phyloP scores from a whole-genome alignment of 306 rosid species.

The Sindora glabra region DNA sequence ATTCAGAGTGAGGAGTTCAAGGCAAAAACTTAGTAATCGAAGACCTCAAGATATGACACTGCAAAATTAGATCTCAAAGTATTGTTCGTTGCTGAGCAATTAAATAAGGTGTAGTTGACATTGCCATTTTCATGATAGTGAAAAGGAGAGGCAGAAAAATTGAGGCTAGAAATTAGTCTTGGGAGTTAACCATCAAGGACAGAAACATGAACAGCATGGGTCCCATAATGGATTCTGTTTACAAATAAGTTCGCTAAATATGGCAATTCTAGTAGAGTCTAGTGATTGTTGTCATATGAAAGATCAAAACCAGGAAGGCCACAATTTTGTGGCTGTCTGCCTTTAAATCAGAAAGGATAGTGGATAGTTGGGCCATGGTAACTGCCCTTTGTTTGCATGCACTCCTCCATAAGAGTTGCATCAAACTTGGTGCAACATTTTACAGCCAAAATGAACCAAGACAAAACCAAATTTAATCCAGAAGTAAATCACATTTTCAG shows the following conservation, averaged over 20 bases:
- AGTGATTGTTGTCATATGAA: neutral
- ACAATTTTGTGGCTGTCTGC: neutral
- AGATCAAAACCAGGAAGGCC: neutral
- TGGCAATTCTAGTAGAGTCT: neutral
- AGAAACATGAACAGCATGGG: neutral
- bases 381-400: neutral
- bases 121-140: neutral
- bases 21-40: conserved; percentile 2
- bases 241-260: neutral
- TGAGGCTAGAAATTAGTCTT: neutral
- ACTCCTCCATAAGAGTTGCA: neutral
- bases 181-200: conserved; percentile 4
- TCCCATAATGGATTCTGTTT: conserved; percentile 6
- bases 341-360: neutral
- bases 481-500: neutral
- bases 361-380: neutral
- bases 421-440: neutral
- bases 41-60: neutral
- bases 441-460: neutral
- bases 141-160: neutral
- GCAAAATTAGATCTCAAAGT: too few relatives aligned
- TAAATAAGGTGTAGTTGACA: too few relatives aligned
- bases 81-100: neutral
- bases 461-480: neutral
- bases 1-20: neutral